Conservation (phyloP, 2,329 filamentous ascomycete genomes). For the Claviceps maximensis region DNA sequence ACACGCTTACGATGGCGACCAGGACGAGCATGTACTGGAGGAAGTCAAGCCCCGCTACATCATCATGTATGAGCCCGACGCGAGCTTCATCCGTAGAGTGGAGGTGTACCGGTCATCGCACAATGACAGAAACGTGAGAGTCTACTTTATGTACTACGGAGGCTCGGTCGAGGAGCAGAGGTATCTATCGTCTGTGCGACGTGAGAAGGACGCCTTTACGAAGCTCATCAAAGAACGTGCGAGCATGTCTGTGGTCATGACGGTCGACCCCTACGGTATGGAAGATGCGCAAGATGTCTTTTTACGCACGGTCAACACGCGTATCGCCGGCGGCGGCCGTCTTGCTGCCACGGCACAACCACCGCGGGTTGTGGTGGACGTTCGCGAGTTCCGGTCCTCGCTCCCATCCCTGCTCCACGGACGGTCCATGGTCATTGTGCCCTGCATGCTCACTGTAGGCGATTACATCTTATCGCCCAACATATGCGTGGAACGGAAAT, state of each 20-base stretch:
- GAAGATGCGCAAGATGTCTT: constrained; percentile 85
- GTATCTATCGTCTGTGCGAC: constrained; percentile 77
- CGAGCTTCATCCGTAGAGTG: constrained; percentile 83
- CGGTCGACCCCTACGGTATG: constrained; percentile 51
- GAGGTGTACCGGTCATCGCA: constrained; percentile 96
- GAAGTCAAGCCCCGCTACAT: constrained; percentile 89
- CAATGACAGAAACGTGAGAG: constrained; percentile 72
- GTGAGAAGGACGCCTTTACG: constrained; percentile 93
- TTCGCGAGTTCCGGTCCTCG: constrained; percentile 89
- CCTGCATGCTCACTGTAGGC: constrained; percentile 90
- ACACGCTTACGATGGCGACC: constrained; percentile 88
- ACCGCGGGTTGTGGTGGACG: constrained; percentile 84
- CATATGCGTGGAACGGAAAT: constrained; percentile 92
- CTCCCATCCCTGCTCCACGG: constrained; percentile 85
- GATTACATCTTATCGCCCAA: constrained; percentile 88
- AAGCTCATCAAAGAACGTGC: constrained; percentile 89
- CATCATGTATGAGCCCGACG: constrained; percentile 96
- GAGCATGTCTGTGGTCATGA: constrained; percentile 81
- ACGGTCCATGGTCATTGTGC: constrained; percentile 74
- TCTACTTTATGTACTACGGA: constrained; percentile 95
- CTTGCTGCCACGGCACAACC: constrained; percentile 73
- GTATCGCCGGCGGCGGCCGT: constrained; percentile 85
- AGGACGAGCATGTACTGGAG: constrained; percentile 92
- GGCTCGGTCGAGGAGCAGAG: constrained; percentile 91
- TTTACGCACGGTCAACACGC: constrained; percentile 86